A percentile compares a stretch with the other conserved stretches of the same genome.
phyloP scores from a whole-genome alignment of 257 asterid genomes.

The Linaria vulgaris region DNA sequence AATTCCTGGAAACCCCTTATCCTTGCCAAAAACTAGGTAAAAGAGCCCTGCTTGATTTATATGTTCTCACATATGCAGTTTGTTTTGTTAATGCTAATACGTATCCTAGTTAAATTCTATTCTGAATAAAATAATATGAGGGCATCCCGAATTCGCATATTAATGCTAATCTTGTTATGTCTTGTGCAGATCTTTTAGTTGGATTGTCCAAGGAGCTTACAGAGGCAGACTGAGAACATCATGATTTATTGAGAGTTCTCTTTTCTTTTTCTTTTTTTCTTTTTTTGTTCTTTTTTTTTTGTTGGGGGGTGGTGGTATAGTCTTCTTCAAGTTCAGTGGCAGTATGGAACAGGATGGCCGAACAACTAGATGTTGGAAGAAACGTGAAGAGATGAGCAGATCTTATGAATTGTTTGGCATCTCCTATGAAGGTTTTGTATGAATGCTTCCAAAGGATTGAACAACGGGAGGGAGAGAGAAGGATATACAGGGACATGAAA shows the following conservation, averaged over 20 bases:
- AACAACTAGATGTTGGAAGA: slow-evolving; percentile 4
- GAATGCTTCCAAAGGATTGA: neutral
- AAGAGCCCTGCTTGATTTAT: neutral
- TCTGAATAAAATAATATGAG: no score
- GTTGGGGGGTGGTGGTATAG: neutral
- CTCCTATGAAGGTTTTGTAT: slow-evolving; percentile 19
- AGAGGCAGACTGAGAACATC: slow-evolving; percentile 14
- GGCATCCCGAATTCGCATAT: neutral
- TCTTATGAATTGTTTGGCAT: slow-evolving; percentile 12
- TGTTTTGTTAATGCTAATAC: slow-evolving; percentile 5
- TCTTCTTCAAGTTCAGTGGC: slow-evolving; percentile 19
- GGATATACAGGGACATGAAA: slow-evolving; percentile 5
- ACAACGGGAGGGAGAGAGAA: slow-evolving; percentile 11
- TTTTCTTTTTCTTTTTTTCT: neutral
- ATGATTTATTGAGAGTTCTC: slow-evolving; percentile 9
- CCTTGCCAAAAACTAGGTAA: neutral
- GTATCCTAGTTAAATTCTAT: neutral
- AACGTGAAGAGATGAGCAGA: slow-evolving; percentile 7
- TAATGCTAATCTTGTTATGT: slow-evolving; percentile 22
- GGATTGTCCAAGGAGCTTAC: slow-evolving; percentile 19
- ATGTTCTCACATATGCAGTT: neutral
- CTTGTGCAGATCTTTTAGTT: slow-evolving; percentile 15
- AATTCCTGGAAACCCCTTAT: neutral
- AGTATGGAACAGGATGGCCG: slow-evolving; percentile 13
- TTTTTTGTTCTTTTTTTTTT: neutral